phyloP scores from a whole-genome alignment of 139 green algal species.

The Gonium pectorale region DNA sequence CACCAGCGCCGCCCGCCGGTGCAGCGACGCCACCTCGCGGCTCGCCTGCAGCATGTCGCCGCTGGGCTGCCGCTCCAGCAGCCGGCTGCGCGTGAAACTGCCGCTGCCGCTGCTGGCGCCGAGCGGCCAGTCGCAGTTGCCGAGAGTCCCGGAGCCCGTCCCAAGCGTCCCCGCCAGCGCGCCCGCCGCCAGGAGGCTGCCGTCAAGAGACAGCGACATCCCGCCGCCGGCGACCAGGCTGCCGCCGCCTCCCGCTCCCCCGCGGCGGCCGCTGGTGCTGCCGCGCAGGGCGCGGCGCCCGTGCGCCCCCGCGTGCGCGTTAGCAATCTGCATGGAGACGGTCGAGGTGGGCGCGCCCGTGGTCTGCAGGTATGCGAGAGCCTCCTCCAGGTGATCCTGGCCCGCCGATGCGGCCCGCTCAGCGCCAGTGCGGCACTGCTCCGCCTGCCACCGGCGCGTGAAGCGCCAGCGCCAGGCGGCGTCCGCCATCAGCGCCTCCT shows the following conservation, averaged over 20 bases:
- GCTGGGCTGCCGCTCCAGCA: conserved; percentile 22
- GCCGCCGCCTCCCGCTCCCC: background rate
- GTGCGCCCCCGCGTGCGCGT: background rate
- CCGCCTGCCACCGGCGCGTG: conserved; percentile 61
- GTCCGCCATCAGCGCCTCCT: conserved; percentile 46
- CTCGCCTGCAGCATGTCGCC: conserved; percentile 49
- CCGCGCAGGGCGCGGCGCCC: background rate
- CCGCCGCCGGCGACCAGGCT: background rate
- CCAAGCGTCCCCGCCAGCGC: conserved; percentile 20
- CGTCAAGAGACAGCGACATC: conserved; percentile 21
- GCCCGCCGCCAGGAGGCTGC: background rate
- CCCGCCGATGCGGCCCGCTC: background rate
- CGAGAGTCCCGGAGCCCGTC: background rate
- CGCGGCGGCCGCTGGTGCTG: background rate
- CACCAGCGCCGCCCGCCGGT: conserved; percentile 63
- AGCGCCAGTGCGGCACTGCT: conserved; percentile 52
- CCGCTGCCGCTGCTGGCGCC: conserved; percentile 29
- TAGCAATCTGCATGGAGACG: conserved; percentile 36
- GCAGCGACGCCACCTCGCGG: conserved; percentile 53
- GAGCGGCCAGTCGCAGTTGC: conserved; percentile 8
- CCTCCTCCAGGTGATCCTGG: conserved; percentile 59
- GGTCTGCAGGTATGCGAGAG: conserved; percentile 57
- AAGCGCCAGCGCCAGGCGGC: conserved; percentile 71
- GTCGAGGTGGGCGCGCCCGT: conserved; percentile 43
- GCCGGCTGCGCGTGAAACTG: conserved; percentile 5